A percentile compares a stretch with the other conserved stretches of the same genome.
These are phyloP conservation scores for Lachancea nothofagi DNA, from an alignment of 805 yeast species.

Conservation along the genomic window DNA sequence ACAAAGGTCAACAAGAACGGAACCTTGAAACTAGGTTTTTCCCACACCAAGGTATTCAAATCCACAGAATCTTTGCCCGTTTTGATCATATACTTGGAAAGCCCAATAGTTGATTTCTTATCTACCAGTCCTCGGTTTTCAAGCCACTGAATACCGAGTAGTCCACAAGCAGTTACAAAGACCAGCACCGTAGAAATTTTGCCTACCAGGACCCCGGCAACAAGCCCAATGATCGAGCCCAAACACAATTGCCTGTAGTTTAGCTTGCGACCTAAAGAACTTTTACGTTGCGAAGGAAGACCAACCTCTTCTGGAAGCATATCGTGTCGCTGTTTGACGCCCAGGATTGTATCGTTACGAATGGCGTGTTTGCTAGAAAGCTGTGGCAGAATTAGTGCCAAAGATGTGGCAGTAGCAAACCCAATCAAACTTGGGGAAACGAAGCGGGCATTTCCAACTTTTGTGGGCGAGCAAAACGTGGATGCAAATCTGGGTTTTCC, in stretches of 20 bases:
- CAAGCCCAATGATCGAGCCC: slow-evolving; percentile 28
- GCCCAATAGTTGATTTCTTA: slow-evolving; percentile 16
- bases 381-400: not conserved
- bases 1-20: slow-evolving; percentile 23
- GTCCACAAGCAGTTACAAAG: slow-evolving; percentile 19
- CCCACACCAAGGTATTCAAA: slow-evolving; percentile 18
- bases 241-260: slow-evolving; percentile 26
- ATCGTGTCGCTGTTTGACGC: slow-evolving; percentile 14
- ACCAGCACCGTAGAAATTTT: slow-evolving; percentile 24
- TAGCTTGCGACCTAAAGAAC: slow-evolving; percentile 8
- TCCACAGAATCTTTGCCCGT: slow-evolving; percentile 22
- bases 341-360: slow-evolving; percentile 18
- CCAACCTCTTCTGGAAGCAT: slow-evolving; percentile 14
- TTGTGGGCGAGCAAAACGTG: not conserved
- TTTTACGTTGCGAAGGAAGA: slow-evolving; percentile 10
- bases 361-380: slow-evolving; percentile 6
- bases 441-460: not conserved
- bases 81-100: slow-evolving; percentile 16
- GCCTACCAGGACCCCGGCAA: slow-evolving; percentile 25
- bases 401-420: not conserved
- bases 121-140: slow-evolving; percentile 22
- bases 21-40: slow-evolving; percentile 22
- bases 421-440: not conserved
- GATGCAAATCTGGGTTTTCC: not conserved
- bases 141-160: slow-evolving; percentile 24